Evolutionary conservation across 192 early-diverging fungal genomes (phyloP).

Genomic region (Podila epicladia): DNA sequence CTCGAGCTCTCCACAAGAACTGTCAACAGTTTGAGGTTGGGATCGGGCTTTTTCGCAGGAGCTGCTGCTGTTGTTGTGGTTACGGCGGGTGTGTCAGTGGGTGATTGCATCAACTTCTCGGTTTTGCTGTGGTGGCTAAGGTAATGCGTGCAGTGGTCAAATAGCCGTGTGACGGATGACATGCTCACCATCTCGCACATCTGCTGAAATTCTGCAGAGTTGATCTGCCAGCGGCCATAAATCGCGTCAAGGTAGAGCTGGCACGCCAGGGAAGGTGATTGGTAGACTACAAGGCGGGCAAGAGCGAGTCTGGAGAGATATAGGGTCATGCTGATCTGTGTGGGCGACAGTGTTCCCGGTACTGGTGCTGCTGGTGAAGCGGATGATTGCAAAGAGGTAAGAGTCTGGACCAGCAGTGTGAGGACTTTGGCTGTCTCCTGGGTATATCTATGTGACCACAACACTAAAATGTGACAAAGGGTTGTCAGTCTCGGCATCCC

Average conservation of each 20-base stretch:
- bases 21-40: constrained; percentile 27
- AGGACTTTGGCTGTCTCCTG: constrained; percentile 45
- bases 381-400: constrained; percentile 20
- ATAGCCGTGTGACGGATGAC: constrained; percentile 7
- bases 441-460: constrained; percentile 43
- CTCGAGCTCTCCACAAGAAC: constrained; percentile 23
- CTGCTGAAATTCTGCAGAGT: constrained; percentile 25
- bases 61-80: neutral
- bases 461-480: constrained; percentile 17
- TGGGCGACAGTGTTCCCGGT: constrained; percentile 27
- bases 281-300: constrained; percentile 47
- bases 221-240: constrained; percentile 51
- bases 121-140: constrained; percentile 29
- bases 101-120: constrained; percentile 22
- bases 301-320: constrained; percentile 53
- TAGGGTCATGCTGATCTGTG: constrained; percentile 44
- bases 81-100: neutral
- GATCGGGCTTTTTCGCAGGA: constrained; percentile 26
- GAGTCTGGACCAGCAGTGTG: constrained; percentile 34
- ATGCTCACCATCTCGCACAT: constrained; percentile 39
- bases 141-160: constrained; percentile 5
- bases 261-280: constrained; percentile 18
- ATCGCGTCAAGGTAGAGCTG: constrained; percentile 50
- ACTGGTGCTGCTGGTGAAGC: neutral
- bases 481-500: neutral